Evolutionary conservation across 352 stramenopile genomes (phyloP).

Genomic region (Pythium phragmiticola): DNA sequence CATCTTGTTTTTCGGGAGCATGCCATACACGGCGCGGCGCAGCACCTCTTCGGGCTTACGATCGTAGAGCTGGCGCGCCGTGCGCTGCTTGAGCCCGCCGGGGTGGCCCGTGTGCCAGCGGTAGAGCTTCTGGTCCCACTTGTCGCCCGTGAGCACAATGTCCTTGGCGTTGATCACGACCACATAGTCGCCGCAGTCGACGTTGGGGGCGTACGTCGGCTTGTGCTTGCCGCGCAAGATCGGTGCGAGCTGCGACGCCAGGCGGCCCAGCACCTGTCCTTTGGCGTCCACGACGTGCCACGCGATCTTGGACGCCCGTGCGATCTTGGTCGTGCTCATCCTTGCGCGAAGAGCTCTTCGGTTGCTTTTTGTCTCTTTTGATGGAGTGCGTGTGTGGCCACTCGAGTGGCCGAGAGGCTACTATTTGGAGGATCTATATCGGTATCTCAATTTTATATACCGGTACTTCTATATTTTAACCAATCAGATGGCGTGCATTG

Average conservation of each 20-base stretch:
- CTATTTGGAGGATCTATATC: slow-evolving; percentile 1
- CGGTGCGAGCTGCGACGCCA: slow-evolving; percentile 94
- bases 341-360: not conserved
- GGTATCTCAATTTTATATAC: not conserved
- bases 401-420: slow-evolving; percentile 4
- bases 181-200: slow-evolving; percentile 98
- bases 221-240: slow-evolving; percentile 99
- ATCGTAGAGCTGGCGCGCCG: slow-evolving; percentile 93
- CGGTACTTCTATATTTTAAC: slow-evolving; percentile 10
- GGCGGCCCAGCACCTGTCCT: slow-evolving; percentile 94
- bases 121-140: slow-evolving; percentile 98
- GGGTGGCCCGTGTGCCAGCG: slow-evolving; percentile 98
- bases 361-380: not conserved
- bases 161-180: slow-evolving; percentile 97
- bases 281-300: slow-evolving; percentile 98
- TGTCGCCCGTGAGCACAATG: slow-evolving; percentile 95
- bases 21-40: slow-evolving; percentile 95
- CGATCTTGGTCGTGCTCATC: slow-evolving; percentile 80
- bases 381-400: not conserved
- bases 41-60: slow-evolving; percentile 95
- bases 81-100: slow-evolving; percentile 95
- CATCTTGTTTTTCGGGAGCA: slow-evolving; percentile 98
- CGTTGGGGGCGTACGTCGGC: slow-evolving; percentile 96
- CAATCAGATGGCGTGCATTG: not conserved
- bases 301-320: slow-evolving; percentile 74